phyloP scores from a whole-genome alignment of 2,329 filamentous ascomycete genomes.

The Colletotrichum phormii region DNA sequence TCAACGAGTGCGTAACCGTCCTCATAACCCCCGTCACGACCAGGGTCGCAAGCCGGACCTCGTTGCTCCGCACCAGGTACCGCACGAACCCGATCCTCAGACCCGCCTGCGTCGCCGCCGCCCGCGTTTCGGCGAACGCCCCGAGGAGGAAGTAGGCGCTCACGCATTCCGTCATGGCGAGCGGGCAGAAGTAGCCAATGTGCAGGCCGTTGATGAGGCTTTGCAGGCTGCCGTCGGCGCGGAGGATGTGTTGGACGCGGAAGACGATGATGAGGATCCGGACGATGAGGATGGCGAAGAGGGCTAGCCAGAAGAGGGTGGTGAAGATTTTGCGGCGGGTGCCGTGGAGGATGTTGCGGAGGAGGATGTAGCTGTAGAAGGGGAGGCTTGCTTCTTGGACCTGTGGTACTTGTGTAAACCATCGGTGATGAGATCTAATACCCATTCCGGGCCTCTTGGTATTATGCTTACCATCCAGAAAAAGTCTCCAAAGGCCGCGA shows the following conservation, averaged over 20 bases:
- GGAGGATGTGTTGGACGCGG: conserved; percentile 45
- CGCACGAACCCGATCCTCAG: neutral
- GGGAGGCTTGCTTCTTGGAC: too few relatives aligned
- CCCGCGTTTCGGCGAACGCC: neutral
- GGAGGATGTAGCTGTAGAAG: too few relatives aligned
- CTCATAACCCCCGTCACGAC: neutral
- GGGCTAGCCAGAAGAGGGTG: too few relatives aligned
- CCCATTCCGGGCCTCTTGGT: too few relatives aligned
- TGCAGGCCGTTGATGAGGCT: conserved; percentile 50
- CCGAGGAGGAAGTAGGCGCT: conserved; percentile 50
- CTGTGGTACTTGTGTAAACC: too few relatives aligned
- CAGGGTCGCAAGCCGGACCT: neutral
- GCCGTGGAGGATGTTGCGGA: too few relatives aligned
- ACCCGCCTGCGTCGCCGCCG: neutral
- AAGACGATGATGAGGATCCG: conserved; percentile 43
- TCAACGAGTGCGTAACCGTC: neutral
- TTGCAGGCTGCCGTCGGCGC: conserved; percentile 41
- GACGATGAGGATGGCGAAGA: too few relatives aligned
- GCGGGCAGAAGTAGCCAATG: conserved; percentile 53
- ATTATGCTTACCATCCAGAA: too few relatives aligned
- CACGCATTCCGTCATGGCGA: conserved; percentile 53
- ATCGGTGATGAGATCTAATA: too few relatives aligned
- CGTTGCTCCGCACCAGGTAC: neutral
- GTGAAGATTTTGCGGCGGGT: too few relatives aligned
- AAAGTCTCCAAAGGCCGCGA: too few relatives aligned